Evolutionary conservation across 139 green algal genomes (phyloP), one percentile per base, ranked within the genome.

Genomic region (Chara braunii): DNA sequence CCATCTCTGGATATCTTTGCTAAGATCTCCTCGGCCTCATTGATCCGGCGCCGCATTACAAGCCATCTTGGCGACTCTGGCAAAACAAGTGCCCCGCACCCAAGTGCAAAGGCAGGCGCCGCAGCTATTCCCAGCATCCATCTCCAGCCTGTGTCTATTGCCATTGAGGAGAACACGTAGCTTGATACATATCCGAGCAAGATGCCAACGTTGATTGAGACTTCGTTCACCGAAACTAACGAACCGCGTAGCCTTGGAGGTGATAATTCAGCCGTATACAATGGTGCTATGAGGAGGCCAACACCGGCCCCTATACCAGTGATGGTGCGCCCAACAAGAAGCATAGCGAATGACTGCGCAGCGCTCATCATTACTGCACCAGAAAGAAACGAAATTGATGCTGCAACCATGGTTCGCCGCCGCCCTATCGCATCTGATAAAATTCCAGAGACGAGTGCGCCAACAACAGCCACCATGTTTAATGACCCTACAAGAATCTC

Each of bases 131-230:
- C 60, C 51, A 79, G n/a, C 65, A 79, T 75, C 70, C 63, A 75
- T 18, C 70, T 54, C 70, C 70, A 79, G 28, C 26, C 33, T 3
- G 51, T 26, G 57, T 12, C 30, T 32, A 30, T 50, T 9, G 68
- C 62, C 11, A 74, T 50, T 14, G 50, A 50, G 29, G 48, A 43
- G n/a, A 77, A 51, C 14, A 50, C 52, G 29, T 51, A 77, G 7
- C 23, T 37, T 36, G 23, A 23, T 24, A 79, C 23, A 55, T 71
- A 79, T 23, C 70, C 70, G 12, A 78, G 22, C 2, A 75, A 33
- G 14, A 79, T 75, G 23, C 70, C 70, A 14, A 71, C 30, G 70
- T 79, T 79, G 65, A 79, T 79, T 29, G 57, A 75, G 45, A 79
- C 32, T 43, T 79, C 70, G 14, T 11, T 11, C 9, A 72, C 26